Conservation (phyloP, 305 asterid genomes). For the Rubia tinctorum region DNA sequence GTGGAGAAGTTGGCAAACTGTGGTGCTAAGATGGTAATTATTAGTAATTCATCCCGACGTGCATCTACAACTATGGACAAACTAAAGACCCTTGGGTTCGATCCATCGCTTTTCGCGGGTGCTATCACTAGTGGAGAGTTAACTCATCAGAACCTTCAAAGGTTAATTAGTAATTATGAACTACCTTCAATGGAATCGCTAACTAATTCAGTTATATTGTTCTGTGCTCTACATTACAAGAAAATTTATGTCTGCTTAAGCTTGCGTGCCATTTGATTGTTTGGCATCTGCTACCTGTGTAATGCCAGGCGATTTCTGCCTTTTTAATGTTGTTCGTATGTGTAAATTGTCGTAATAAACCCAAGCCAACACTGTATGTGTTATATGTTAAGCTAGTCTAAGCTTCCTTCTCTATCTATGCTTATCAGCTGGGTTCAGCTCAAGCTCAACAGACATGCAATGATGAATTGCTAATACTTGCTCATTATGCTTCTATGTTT, state of each 20-base stretch:
- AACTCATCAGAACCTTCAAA: constrained; percentile 78
- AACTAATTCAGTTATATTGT: not conserved
- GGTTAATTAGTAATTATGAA: constrained; percentile 29
- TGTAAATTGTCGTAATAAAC: not conserved
- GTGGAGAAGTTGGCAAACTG: constrained; percentile 75
- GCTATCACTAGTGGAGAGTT: constrained; percentile 96
- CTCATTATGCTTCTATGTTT: not conserved
- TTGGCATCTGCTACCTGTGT: not conserved
- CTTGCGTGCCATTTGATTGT: not conserved
- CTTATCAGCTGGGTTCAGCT: not conserved
- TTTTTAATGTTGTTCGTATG: not conserved
- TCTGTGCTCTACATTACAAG: not conserved
- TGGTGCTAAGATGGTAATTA: constrained; percentile 90
- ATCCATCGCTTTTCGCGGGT: constrained; percentile 79
- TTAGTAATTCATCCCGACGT: constrained; percentile 94
- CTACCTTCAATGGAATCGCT: not conserved
- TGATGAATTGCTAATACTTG: not conserved
- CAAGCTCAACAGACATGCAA: not conserved
- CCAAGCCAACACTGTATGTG: not conserved
- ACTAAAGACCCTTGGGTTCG: constrained; percentile 75
- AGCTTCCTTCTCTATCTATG: not conserved
- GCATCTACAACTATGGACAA: constrained; percentile 84
- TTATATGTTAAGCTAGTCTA: not conserved
- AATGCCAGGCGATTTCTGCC: not conserved
- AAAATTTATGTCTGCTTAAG: not conserved